These are phyloP conservation scores for bread wheat (Triticum aestivum) DNA, from an alignment of 176 grass and related monocot species.

Conservation along the genomic window IWGSC_CS_RefSeq_v2.1 NC_057814.1:584306021-584306520, in stretches of 20 bases:
- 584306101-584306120: constrained; percentile 53
- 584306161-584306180: constrained; percentile 61
- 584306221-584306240: constrained; percentile 63
- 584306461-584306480: not conserved
- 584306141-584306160: constrained; percentile 73
- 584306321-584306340: constrained; percentile 71
- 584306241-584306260: constrained; percentile 83
- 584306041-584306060: not conserved
- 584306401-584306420: constrained; percentile 44
- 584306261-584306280: constrained; percentile 50
- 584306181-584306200: not conserved
- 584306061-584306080: constrained; percentile 69
- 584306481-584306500: not conserved
- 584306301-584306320: constrained; percentile 33
- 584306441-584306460: not conserved
- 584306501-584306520: not conserved
- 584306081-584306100: constrained; percentile 71
- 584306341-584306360: constrained; percentile 90
- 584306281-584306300: not conserved
- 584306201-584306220: constrained; percentile 43
- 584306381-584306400: constrained; percentile 48
- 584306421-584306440: not conserved
- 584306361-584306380: constrained; percentile 67
- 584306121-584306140: constrained; percentile 63
- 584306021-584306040: constrained; percentile 60